Evolutionary conservation across 2,329 filamentous ascomycete genomes (phyloP).

Genomic region (Cytospora paraplurivora): DNA sequence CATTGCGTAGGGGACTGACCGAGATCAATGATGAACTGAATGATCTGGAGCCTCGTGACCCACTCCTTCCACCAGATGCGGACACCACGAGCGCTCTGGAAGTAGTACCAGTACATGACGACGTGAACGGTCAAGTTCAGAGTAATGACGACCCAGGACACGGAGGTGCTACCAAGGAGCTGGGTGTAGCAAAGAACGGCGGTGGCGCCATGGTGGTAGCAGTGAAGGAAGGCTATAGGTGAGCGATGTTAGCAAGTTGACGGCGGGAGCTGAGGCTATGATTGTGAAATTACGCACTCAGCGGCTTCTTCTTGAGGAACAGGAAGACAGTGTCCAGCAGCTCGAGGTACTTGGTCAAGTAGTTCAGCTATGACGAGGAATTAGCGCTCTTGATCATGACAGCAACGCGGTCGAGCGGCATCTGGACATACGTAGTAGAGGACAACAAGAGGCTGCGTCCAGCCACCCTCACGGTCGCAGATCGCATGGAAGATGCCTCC

Average conservation of each 20-base stretch:
- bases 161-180: conserved; percentile 86
- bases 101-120: conserved; percentile 99
- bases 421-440: conserved; percentile 84
- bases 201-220: conserved; percentile 97
- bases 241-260: conserved; percentile 35
- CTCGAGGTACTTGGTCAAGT: conserved; percentile 97
- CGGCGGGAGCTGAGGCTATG: conserved; percentile 10
- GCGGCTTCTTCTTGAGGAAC: conserved; percentile 98
- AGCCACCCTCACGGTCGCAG: conserved; percentile 79
- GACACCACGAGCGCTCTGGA: conserved; percentile 94
- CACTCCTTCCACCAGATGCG: conserved; percentile 99
- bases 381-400: conserved; percentile 40
- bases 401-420: neutral
- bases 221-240: conserved; percentile 85
- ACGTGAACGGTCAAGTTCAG: conserved; percentile 95
- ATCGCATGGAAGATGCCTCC: conserved; percentile 88
- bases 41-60: conserved; percentile 96
- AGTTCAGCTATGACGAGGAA: conserved; percentile 72
- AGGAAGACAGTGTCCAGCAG: conserved; percentile 94
- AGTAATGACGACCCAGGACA: conserved; percentile 92
- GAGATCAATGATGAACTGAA: conserved; percentile 95
- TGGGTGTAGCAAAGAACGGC: conserved; percentile 98
- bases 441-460: conserved; percentile 90
- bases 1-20: conserved; percentile 56
- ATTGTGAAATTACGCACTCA: conserved; percentile 59